Percentiles rank a stretch among this genome's conserved stretches.
These are phyloP conservation scores for Aspergillus ruber DNA, from an alignment of 2,329 filamentous ascomycete genomes.

Conservation along the genomic window DNA sequence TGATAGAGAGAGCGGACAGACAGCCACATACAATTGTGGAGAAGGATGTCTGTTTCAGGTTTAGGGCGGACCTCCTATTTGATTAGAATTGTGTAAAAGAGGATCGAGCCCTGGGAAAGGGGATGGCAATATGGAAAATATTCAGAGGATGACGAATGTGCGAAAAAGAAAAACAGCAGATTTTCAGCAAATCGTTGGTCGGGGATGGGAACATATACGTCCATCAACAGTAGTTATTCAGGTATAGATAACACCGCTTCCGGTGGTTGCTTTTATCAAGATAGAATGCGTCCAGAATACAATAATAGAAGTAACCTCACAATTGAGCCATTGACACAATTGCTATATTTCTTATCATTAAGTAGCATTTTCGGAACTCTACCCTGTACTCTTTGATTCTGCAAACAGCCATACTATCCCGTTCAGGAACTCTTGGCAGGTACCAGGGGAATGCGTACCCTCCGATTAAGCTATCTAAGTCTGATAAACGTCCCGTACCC, in stretches of 20 bases:
- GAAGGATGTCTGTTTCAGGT: constrained; percentile 29
- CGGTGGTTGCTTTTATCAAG: no score
- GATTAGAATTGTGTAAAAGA: background rate
- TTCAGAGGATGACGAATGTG: no score
- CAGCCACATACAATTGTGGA: constrained; percentile 17
- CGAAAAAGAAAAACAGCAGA: no score
- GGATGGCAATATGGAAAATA: constrained; percentile 4
- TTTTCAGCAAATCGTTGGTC: no score
- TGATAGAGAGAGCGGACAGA: constrained; percentile 9
- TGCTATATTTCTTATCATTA: background rate
- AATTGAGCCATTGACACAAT: background rate
- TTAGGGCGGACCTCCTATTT: constrained; percentile 14
- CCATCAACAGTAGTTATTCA: no score
- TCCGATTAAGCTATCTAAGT: no score
- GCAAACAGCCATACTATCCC: constrained; percentile 3
- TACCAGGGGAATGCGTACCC: background rate
- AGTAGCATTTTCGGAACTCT: background rate
- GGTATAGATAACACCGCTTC: no score
- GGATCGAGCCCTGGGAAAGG: constrained; percentile 11
- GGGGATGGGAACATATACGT: no score
- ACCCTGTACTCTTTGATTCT: background rate
- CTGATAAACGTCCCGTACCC: no score
- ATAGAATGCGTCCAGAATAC: no score
- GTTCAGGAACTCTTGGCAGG: background rate
- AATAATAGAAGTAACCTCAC: no score